phyloP scores from a whole-genome alignment of 2,329 filamentous ascomycete genomes.

The Calonectria hongkongensis region DNA sequence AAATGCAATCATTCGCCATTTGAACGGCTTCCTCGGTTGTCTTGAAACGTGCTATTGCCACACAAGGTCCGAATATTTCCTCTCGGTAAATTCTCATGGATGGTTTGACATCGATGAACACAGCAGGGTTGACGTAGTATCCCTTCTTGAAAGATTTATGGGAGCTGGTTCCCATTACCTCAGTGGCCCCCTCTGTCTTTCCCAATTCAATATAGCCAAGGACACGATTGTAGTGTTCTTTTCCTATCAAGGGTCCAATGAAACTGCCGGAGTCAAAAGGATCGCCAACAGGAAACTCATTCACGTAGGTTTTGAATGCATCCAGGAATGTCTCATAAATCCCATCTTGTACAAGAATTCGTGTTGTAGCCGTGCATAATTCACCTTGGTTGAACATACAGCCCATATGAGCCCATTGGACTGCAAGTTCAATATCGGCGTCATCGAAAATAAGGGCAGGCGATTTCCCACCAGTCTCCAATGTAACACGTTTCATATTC shows the following conservation, averaged over 20 bases:
- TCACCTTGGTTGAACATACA: not conserved
- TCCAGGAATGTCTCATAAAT: not conserved
- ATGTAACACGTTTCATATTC: not conserved
- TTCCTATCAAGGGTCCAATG: not conserved
- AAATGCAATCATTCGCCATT: not conserved
- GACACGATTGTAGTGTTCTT: not conserved
- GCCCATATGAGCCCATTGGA: not conserved
- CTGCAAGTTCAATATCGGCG: not conserved
- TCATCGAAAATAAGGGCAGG: not conserved
- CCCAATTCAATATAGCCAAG: not conserved
- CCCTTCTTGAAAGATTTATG: not conserved
- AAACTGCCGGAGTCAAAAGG: not conserved
- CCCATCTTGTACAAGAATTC: not conserved
- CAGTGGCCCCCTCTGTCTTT: not conserved
- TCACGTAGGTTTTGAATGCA: not conserved
- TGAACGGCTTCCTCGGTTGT: not conserved
- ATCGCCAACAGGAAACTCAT: not conserved
- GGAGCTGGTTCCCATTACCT: not conserved
- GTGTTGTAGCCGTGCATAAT: not conserved
- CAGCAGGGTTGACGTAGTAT: not conserved
- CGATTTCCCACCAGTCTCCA: not conserved
- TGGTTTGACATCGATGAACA: not conserved
- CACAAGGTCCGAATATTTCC: not conserved
- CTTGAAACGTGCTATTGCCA: not conserved
- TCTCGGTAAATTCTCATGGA: slow-evolving; percentile 4